These are phyloP conservation scores for Crithidia fasciculata DNA, from an alignment of 208 protist species.

Conservation along the genomic window DNA sequence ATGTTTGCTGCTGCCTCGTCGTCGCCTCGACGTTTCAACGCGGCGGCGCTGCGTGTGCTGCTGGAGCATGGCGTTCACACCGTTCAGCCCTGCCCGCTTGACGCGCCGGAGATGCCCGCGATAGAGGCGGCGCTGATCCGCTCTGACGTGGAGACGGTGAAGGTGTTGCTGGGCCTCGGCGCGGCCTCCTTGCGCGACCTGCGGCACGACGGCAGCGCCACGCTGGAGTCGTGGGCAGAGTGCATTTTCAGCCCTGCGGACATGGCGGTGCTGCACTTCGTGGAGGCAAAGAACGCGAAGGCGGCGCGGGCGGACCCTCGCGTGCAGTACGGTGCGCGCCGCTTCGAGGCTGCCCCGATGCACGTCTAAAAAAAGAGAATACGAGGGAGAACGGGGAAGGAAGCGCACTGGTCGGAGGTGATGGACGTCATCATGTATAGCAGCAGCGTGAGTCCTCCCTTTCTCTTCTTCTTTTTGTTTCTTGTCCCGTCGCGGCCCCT, in stretches of 20 bases:
- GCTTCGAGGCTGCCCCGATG: constrained; percentile 20
- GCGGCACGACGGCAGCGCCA: constrained; percentile 44
- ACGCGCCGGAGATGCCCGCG: constrained; percentile 42
- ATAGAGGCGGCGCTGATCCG: constrained; percentile 65
- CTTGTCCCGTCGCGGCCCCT: too few species aligned
- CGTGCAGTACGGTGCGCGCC: constrained; percentile 56
- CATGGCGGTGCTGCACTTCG: constrained; percentile 32
- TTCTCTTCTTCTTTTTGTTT: too few species aligned
- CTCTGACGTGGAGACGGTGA: constrained; percentile 38
- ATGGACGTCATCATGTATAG: too few species aligned
- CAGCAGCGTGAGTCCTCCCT: too few species aligned
- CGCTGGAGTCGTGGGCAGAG: constrained; percentile 45
- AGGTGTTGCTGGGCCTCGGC: constrained; percentile 62
- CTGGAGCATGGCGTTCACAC: constrained; percentile 53
- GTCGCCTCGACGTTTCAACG: constrained; percentile 21
- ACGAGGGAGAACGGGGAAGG: not conserved
- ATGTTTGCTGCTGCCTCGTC: not conserved
- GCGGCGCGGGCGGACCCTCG: constrained; percentile 43
- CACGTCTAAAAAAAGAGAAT: not conserved
- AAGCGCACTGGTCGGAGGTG: too few species aligned
- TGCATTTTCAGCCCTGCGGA: constrained; percentile 42
- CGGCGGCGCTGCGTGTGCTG: constrained; percentile 43
- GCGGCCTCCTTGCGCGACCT: constrained; percentile 52
- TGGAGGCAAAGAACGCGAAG: constrained; percentile 36
- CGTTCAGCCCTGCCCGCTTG: constrained; percentile 59